Percentiles rank a stretch among this genome's conserved stretches.
These are phyloP conservation scores for Tausonia pullulans DNA, from an alignment of 1,284 basidiomycete genomes.

Conservation along the genomic window DNA sequence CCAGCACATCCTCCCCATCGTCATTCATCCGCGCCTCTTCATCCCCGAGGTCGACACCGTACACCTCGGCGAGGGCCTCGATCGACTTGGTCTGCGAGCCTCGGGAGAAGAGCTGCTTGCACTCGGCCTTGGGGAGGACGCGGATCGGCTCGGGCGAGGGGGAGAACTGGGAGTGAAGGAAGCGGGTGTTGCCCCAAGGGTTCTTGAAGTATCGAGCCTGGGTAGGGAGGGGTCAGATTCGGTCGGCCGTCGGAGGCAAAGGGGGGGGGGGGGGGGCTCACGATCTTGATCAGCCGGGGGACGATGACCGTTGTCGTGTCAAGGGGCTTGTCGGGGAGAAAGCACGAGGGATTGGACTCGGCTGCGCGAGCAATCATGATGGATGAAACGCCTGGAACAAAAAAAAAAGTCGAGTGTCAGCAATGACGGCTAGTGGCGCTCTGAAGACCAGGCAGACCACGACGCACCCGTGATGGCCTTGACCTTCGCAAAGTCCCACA, in stretches of 20 bases:
- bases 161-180: constrained; percentile 73
- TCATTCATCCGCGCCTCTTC: constrained; percentile 20
- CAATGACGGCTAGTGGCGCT: constrained; percentile 3
- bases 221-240: constrained; percentile 24
- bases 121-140: constrained; percentile 46
- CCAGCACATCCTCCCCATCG: constrained; percentile 4
- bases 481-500: constrained; percentile 64
- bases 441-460: neutral
- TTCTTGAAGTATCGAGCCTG: constrained; percentile 54
- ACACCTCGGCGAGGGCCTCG: constrained; percentile 43
- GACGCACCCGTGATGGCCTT: constrained; percentile 56
- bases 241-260: neutral
- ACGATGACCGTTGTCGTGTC: constrained; percentile 61
- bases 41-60: constrained; percentile 13
- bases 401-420: constrained; percentile 4
- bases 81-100: constrained; percentile 57
- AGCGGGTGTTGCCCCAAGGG: constrained; percentile 80
- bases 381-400: constrained; percentile 59
- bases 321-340: constrained; percentile 53
- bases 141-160: constrained; percentile 40
- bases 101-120: constrained; percentile 45
- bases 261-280: constrained; percentile 35
- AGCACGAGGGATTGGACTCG: constrained; percentile 84
- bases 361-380: constrained; percentile 94
- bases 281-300: constrained; percentile 64